Evolutionary conservation across 352 stramenopile species (phyloP).

Genomic region (Elongisporangium undulatum): DNA sequence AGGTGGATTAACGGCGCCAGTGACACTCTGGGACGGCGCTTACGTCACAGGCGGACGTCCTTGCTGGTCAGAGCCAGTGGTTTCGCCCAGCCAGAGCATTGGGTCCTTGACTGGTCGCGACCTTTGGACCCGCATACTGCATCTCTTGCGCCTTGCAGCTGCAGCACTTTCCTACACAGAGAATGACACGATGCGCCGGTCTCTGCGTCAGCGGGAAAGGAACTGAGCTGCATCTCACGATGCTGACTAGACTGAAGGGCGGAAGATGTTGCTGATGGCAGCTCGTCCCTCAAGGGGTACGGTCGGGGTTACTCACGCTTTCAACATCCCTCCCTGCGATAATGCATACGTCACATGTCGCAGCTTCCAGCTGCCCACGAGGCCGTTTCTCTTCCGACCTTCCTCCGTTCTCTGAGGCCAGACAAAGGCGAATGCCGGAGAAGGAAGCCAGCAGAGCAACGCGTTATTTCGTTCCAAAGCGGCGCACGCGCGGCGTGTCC

Average conservation of each 20-base stretch:
- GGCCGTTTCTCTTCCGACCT: neutral
- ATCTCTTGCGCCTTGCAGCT: neutral
- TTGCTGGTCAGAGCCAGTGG: neutral
- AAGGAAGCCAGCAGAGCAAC: neutral
- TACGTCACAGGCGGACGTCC: neutral
- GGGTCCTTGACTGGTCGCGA: neutral
- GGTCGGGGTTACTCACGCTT: neutral
- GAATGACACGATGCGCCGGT: neutral
- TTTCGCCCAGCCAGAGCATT: neutral
- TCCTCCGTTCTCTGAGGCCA: neutral
- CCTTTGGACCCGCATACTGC: neutral
- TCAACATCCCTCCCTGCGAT: neutral
- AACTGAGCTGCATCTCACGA: neutral
- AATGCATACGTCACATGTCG: neutral
- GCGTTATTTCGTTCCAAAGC: neutral
- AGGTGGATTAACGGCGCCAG: neutral
- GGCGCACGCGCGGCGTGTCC: neutral
- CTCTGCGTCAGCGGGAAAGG: neutral
- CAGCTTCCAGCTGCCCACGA: neutral
- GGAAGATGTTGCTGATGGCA: neutral
- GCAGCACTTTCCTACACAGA: neutral
- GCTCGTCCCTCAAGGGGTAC: neutral
- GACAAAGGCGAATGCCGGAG: neutral
- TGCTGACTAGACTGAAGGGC: neutral
- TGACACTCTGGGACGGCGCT: neutral